Evolutionary conservation across 495 filamentous ascomycete species (phyloP), one percentile per base, ranked within the genome.

Genomic region (Chaetomium tenue): DNA sequence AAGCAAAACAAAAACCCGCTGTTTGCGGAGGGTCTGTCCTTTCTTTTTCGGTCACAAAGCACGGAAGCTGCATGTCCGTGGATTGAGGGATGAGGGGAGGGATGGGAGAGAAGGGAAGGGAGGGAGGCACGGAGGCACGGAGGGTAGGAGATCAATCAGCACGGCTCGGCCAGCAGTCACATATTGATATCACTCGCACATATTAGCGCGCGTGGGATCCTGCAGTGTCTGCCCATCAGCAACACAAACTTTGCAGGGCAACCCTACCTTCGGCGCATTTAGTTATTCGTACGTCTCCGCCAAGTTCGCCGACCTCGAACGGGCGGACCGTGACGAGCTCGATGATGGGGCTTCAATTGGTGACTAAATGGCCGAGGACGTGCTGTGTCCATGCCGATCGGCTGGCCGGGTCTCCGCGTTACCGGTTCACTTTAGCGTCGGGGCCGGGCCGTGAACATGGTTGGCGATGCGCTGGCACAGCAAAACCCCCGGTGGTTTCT

Each of bases 401-500:
- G 37, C 15, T 5, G 7, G 15, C 37, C 40, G 25, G 52, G 37
- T 28, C 30, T 13, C 42, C 39, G 22, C 58, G 25, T 44, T 26
- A 20, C 48, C 37, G 37, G 48, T 20, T 44, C 15, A 28, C 33
- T 11, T 20, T 53, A 33, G 30, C 7, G 37, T 18, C 22, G 47
- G 20, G 28, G 20, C 57, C 26, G 44, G 44, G 44, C 46, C 20
- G 58, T 16, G 26, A 26, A 1, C 47, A 11, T 54, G 48, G 48
- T 37, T 50, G 28, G 22, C 26, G 59, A 61, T 56, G 60, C 23
- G 50, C 23, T 62, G 60, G 48, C 60, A 62, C 51, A 53, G n/a
- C 20, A 20, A 23, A 16, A 30, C 28, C 25, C 6, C 57, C 23
- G 22, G 5, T 59, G 42, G 58, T 22, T 16, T 62, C 47, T 44